Base-by-base conservation (phyloP, 2,329 filamentous ascomycete species). In the Phaeoacremonium minimum region DNA sequence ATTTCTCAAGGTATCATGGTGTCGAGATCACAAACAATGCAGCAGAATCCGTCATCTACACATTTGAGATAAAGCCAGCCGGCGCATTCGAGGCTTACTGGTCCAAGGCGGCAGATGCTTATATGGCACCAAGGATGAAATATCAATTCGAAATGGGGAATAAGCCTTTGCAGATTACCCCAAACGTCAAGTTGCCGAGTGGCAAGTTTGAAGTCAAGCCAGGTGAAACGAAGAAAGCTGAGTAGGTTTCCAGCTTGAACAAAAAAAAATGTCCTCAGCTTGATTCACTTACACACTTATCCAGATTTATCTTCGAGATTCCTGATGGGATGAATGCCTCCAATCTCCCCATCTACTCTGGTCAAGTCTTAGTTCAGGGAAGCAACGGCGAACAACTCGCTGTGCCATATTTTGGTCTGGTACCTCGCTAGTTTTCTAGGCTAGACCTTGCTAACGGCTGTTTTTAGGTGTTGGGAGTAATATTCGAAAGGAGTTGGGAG, bases 1-100 rank as follows among this genome's bases (percentile, higher is more conserved):
- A 66, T 35, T 69, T 75, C 40, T 46, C 45, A 13, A 15, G 14
- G 6, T 18, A 15, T 34, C 47, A 42, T 15, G 20, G 31, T 4
- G 39, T 44, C n/a, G 31, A 37, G 4, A 35, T 44, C 7, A 29
- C 34, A 4, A 42, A 44, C 28, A 26, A 28, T 28, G 41, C 33
- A 9, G 33, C 35, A 4, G 41, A 37, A 18, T 20, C 22, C 9
- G 37, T 41, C 2, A 28, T 35, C 2, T 43, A 43, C 13, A 37
- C 35, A 6, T 43, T 34, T 26, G 30, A 26, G 13, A 3, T 43
- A 6, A 34, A 41, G 7, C 30, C 22, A 12, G 33, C 37, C 15
- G 41, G 33, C 3, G 41, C 37, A 4, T 40, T 43, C 22, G 38
- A 41, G 4, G 32, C 41, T 22, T 43, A 33, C 39, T 53, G 8